phyloP scores from a whole-genome alignment of 2,329 filamentous ascomycete species.

The Parastagonospora nodorum region DNA sequence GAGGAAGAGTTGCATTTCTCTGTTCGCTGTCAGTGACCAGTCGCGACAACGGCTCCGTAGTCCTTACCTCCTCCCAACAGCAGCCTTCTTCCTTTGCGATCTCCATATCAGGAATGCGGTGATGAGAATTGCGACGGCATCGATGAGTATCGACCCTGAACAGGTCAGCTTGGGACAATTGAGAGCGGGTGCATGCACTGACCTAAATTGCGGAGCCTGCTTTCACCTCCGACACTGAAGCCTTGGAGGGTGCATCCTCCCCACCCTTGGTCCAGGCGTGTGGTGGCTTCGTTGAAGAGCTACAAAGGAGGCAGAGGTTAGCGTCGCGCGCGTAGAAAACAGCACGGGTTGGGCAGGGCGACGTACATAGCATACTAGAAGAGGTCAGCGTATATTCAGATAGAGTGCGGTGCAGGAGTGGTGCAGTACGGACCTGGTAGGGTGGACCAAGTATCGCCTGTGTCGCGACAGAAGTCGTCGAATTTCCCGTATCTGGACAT shows the following conservation, averaged over 20 bases:
- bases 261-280: constrained; percentile 64
- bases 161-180: constrained; percentile 30
- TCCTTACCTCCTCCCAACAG: constrained; percentile 84
- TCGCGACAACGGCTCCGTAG: neutral
- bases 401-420: constrained; percentile 1
- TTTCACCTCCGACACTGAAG: constrained; percentile 69
- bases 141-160: constrained; percentile 83
- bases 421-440: constrained; percentile 43
- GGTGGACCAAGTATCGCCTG: constrained; percentile 48
- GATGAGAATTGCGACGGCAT: constrained; percentile 73
- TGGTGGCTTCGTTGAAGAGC: constrained; percentile 67
- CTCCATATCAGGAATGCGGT: constrained; percentile 72
- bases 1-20: constrained; percentile 97
- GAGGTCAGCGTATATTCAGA: constrained; percentile 26
- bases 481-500: constrained; percentile 47
- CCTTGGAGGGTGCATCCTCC: constrained; percentile 75
- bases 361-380: constrained; percentile 56
- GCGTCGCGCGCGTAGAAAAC: constrained; percentile 22
- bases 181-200: constrained; percentile 41
- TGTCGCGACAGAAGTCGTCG: constrained; percentile 56
- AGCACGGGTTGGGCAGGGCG: constrained; percentile 12
- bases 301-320: constrained; percentile 46
- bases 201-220: constrained; percentile 83
- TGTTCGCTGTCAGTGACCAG: constrained; percentile 49
- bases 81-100: constrained; percentile 89